Evolutionary conservation across 306 rosid genomes (phyloP).

Genomic region (Fragaria vesca): DNA sequence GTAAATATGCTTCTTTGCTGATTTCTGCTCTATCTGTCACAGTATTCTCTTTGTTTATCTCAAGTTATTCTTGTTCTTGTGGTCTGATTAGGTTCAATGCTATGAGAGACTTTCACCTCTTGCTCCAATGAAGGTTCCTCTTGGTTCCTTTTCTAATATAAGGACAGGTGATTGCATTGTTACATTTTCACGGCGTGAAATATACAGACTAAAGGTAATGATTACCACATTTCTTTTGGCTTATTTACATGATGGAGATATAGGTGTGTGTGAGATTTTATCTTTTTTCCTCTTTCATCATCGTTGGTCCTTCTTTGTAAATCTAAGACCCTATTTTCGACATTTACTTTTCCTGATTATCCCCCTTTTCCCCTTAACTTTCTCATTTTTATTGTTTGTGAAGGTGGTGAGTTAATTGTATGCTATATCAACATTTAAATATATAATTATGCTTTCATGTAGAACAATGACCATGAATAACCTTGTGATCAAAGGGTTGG

Average conservation of each 20-base stretch:
- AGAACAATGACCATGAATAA: background rate
- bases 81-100: conserved; percentile 53
- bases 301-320: background rate
- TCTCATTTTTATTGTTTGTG: background rate
- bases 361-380: background rate
- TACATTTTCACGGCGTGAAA: conserved; percentile 69
- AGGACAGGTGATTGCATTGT: conserved; percentile 85
- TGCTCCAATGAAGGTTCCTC: conserved; percentile 69
- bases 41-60: conserved; percentile 19
- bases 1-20: conserved; percentile 23
- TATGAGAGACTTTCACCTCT: conserved; percentile 89
- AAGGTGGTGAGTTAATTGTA: background rate
- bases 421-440: background rate
- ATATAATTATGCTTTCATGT: background rate
- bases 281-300: too few relatives aligned
- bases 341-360: background rate
- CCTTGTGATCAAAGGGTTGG: background rate
- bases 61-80: conserved; percentile 11
- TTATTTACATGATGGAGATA: background rate
- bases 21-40: conserved; percentile 20
- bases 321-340: background rate
- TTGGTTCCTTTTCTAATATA: conserved; percentile 68
- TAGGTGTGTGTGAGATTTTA: background rate
- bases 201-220: conserved; percentile 72
- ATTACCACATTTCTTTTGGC: conserved; percentile 13